These are phyloP conservation scores for Xylaria nigripes DNA, from an alignment of 495 filamentous ascomycete genomes.

Conservation along the genomic window DNA sequence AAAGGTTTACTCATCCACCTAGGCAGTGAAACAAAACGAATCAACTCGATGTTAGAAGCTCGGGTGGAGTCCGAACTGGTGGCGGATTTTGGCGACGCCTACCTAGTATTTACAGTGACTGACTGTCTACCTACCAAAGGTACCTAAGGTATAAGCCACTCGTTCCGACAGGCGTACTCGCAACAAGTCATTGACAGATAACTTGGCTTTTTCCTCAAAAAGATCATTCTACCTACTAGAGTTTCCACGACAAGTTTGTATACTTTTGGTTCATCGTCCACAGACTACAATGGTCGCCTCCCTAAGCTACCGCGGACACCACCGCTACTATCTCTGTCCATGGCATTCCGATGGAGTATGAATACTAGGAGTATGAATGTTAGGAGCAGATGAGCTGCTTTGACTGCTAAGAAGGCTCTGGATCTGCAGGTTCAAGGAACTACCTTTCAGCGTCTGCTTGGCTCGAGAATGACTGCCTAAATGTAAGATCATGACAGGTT, in stretches of 20 bases:
- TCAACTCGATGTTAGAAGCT: too few relatives aligned
- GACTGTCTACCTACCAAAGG: too few relatives aligned
- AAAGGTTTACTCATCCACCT: too few relatives aligned
- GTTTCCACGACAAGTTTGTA: conserved; percentile 59
- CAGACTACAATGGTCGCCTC: conserved; percentile 46
- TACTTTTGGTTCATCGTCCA: conserved; percentile 49
- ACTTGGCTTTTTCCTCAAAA: conserved; percentile 10
- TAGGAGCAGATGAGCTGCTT: too few relatives aligned
- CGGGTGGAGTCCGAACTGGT: too few relatives aligned
- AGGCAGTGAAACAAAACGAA: too few relatives aligned
- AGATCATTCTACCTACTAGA: conserved; percentile 50
- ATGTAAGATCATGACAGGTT: conserved; percentile 4
- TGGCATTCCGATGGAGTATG: conserved; percentile 58
- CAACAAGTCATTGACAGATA: conserved; percentile 57
- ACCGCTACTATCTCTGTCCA: conserved; percentile 51
- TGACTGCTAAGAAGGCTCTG: too few relatives aligned
- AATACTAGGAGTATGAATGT: too few relatives aligned
- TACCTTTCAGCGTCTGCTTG: conserved; percentile 28
- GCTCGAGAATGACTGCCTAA: conserved; percentile 13
- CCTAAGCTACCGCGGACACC: conserved; percentile 24
- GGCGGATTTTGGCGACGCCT: too few relatives aligned
- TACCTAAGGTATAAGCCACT: too few relatives aligned
- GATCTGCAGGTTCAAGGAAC: too few relatives aligned
- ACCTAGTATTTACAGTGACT: too few relatives aligned
- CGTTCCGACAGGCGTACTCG: conserved; percentile 65